Evolutionary conservation across 2,329 filamentous ascomycete genomes (phyloP).

Genomic region (Paracamarosporium sp.): DNA sequence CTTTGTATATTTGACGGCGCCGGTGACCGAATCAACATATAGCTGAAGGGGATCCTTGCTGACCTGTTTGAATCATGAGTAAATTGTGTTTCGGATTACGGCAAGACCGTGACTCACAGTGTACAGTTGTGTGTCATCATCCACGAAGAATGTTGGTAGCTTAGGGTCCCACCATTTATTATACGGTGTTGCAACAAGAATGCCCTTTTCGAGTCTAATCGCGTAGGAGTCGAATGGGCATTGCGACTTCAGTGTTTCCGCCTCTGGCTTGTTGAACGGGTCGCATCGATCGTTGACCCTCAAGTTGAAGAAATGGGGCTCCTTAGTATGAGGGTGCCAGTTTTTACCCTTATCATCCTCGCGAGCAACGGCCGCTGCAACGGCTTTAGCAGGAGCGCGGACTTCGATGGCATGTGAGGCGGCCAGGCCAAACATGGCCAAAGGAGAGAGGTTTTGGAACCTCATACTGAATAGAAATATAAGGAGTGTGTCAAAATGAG

Average conservation of each 20-base stretch:
- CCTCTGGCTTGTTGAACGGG: background rate
- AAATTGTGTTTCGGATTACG: background rate
- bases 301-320: constrained; percentile 33
- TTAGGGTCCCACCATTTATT: constrained; percentile 36
- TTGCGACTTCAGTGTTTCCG: constrained; percentile 2
- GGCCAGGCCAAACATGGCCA: constrained; percentile 24
- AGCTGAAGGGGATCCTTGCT: constrained; percentile 36
- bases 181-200: constrained; percentile 37
- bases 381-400: constrained; percentile 11
- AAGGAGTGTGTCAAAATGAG: constrained; percentile 25
- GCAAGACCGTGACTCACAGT: constrained; percentile 26
- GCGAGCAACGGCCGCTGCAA: background rate
- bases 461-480: constrained; percentile 31
- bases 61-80: constrained; percentile 24
- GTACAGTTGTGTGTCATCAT: constrained; percentile 35
- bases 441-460: constrained; percentile 14
- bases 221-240: constrained; percentile 27
- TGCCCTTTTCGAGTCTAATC: constrained; percentile 32
- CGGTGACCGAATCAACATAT: constrained; percentile 29
- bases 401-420: constrained; percentile 19
- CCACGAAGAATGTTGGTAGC: constrained; percentile 36
- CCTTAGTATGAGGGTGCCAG: constrained; percentile 32
- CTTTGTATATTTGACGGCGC: constrained; percentile 31
- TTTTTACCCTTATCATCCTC: constrained; percentile 2
- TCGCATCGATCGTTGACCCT: constrained; percentile 27